Evolutionary conservation across 192 early-diverging fungal species (phyloP).

Genomic region (Coemansia sp.): DNA sequence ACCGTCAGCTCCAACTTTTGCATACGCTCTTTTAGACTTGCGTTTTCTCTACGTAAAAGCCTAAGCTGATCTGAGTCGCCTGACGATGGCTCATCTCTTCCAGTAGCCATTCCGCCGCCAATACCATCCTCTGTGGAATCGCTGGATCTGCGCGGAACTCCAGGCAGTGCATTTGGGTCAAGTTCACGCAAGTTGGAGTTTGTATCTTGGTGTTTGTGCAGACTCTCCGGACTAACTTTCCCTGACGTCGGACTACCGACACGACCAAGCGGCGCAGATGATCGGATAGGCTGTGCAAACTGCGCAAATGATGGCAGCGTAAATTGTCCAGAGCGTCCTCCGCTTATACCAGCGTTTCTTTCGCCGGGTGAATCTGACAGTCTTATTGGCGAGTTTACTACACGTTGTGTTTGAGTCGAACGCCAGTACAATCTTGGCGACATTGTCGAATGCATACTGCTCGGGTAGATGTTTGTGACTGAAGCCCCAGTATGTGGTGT

Average conservation of each 20-base stretch:
- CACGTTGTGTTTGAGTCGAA: conserved; percentile 14
- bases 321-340: neutral
- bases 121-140: conserved; percentile 28
- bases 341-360: conserved; percentile 1
- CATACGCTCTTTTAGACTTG: conserved; percentile 27
- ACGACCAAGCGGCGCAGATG: conserved; percentile 15
- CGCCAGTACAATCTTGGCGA: conserved; percentile 20
- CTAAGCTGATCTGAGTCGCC: conserved; percentile 28
- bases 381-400: conserved; percentile 25
- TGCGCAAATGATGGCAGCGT: conserved; percentile 34
- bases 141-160: conserved; percentile 22
- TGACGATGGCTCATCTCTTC: conserved; percentile 23
- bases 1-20: conserved; percentile 40
- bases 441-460: conserved; percentile 15
- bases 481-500: conserved; percentile 4
- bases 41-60: conserved; percentile 44
- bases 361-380: conserved; percentile 23
- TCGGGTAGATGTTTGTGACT: conserved; percentile 1
- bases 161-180: conserved; percentile 6
- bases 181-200: conserved; percentile 3
- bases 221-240: conserved; percentile 8
- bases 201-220: neutral
- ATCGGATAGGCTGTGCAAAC: conserved; percentile 12
- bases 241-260: conserved; percentile 14
- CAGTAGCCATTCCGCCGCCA: conserved; percentile 17